A percentile compares a stretch with the other conserved stretches of the same genome.
Conservation (phyloP, 2,329 filamentous ascomycete genomes). For the Juglanconis oblonga region DNA sequence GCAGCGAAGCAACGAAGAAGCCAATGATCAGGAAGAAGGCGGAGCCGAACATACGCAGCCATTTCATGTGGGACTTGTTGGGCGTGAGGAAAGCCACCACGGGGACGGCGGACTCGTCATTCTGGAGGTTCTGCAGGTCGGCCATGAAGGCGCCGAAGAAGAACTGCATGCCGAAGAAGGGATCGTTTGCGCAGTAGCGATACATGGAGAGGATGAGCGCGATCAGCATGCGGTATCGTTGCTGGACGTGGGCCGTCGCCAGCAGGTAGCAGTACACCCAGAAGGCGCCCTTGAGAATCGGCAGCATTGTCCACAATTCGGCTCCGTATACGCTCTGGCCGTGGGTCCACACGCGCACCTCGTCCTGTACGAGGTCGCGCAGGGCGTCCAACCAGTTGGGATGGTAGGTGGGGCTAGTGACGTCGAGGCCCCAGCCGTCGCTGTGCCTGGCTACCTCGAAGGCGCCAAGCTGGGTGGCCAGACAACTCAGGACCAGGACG, state of each 20-base stretch:
- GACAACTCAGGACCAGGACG: slow-evolving; percentile 14
- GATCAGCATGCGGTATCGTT: slow-evolving; percentile 18
- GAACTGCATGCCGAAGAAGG: slow-evolving; percentile 21
- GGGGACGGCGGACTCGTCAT: slow-evolving; percentile 9
- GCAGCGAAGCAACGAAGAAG: slow-evolving; percentile 17
- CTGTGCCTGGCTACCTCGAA: slow-evolving; percentile 17
- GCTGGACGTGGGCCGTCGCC: slow-evolving; percentile 16
- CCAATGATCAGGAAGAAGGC: slow-evolving; percentile 14
- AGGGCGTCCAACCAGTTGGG: slow-evolving; percentile 14
- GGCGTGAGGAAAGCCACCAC: slow-evolving; percentile 13
- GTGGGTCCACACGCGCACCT: slow-evolving; percentile 16
- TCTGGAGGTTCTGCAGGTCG: slow-evolving; percentile 14
- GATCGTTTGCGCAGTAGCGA: slow-evolving; percentile 18
- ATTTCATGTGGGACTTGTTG: slow-evolving; percentile 14
- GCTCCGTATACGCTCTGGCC: slow-evolving; percentile 17
- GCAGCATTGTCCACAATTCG: slow-evolving; percentile 20
- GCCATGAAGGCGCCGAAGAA: slow-evolving; percentile 20
- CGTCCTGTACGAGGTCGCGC: slow-evolving; percentile 10
- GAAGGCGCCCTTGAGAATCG: slow-evolving; percentile 19
- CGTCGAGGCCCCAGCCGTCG: slow-evolving; percentile 15
- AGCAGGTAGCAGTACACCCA: slow-evolving; percentile 18
- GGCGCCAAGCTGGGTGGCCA: slow-evolving; percentile 17
- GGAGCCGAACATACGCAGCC: slow-evolving; percentile 16
- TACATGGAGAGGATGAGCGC: slow-evolving; percentile 15
- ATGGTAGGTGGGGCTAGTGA: slow-evolving; percentile 12